phyloP scores from a whole-genome alignment of 202 grass and related monocot genomes.

The Dendrocalamus latiflorus region DNA sequence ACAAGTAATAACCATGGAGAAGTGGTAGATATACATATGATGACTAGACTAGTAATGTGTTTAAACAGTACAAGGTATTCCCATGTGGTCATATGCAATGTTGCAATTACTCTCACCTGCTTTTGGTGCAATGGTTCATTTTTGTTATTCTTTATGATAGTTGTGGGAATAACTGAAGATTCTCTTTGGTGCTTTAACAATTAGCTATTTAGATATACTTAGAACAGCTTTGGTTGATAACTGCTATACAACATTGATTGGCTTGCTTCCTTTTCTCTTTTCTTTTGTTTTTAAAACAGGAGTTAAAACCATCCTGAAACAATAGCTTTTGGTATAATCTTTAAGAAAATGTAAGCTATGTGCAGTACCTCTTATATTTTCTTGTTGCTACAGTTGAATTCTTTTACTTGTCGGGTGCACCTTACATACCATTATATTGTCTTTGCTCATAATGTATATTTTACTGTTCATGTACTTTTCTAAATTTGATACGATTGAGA shows the following conservation, averaged over 20 bases:
- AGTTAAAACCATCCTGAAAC: not conserved
- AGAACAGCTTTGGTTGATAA: not conserved
- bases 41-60: not conserved
- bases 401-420: not conserved
- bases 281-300: not conserved
- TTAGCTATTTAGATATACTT: not conserved
- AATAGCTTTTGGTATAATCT: not conserved
- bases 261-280: not conserved
- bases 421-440: not conserved
- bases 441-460: not conserved
- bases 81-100: not conserved
- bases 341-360: not conserved
- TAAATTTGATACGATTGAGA: not conserved
- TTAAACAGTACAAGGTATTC: not conserved
- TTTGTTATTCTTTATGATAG: constrained; percentile 7
- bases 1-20: not conserved
- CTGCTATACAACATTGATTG: not conserved
- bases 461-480: not conserved
- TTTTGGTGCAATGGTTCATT: not conserved
- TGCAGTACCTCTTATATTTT: not conserved
- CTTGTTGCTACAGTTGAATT: not conserved
- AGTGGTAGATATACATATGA: not conserved
- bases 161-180: not conserved
- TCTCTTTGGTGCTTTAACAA: constrained; percentile 12
- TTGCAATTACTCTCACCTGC: not conserved